These are phyloP conservation scores for Eimeria necatrix DNA, from an alignment of 169 alveolate genomes.

Conservation along the genomic window DNA sequence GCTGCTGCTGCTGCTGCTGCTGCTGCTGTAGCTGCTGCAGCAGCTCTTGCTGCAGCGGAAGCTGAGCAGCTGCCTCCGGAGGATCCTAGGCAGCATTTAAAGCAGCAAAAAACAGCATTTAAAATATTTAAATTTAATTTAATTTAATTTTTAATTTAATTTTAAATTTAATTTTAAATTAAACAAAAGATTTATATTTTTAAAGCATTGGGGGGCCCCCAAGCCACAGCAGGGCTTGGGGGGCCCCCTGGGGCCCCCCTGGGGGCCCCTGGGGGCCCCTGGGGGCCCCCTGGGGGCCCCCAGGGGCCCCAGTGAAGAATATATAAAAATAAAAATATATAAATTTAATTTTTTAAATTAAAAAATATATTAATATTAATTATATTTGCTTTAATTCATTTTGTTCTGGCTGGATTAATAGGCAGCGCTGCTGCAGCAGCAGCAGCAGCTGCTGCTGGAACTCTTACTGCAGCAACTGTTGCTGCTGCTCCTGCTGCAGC, in stretches of 20 bases:
- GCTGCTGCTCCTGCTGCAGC: constrained; percentile 24
- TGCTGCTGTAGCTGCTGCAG: background rate
- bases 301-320: background rate
- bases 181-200: too few relatives aligned
- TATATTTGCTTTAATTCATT: background rate
- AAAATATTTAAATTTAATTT: too few relatives aligned
- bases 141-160: too few relatives aligned
- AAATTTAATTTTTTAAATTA: too few relatives aligned
- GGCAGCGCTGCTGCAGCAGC: constrained; percentile 1
- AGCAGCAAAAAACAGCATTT: background rate
- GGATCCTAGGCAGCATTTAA: background rate
- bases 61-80: background rate
- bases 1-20: background rate
- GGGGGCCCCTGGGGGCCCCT: too few relatives aligned
- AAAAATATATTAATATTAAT: too few relatives aligned
- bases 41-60: background rate
- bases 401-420: background rate
- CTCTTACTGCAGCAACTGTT: background rate
- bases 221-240: too few relatives aligned
- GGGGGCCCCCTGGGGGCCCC: too few relatives aligned
- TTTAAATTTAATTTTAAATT: too few relatives aligned
- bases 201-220: too few relatives aligned
- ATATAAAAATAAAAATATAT: too few relatives aligned
- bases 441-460: background rate
- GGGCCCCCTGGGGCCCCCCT: too few relatives aligned